Base-by-base conservation (phyloP, 441 rosid genomes). In the Erodium trifolium region DNA sequence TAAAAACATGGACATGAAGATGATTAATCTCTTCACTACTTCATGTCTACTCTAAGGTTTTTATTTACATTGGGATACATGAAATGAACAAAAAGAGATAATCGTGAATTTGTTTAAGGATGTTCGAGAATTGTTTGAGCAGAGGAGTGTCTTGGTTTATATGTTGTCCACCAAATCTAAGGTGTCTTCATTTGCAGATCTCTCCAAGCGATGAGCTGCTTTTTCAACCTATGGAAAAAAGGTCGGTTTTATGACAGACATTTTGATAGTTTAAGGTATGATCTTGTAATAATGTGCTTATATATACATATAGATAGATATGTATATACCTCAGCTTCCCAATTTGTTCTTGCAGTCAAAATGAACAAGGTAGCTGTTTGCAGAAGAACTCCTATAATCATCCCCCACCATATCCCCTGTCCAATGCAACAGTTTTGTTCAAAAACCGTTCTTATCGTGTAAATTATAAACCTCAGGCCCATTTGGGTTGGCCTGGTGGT, bases 321-420 rank as follows among this genome's bases (percentile, higher is more conserved):
- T 43, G 12, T 12, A 43, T 43, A 43, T 51, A 51, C 57, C 57
- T 51, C 57, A 51, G 57, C 57, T 51, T 67, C 67, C 98, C 98
- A 93, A 51, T 91, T 85, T 62, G 97, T 91, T 79, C 84, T 87
- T n/a, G 89, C 90, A n/a, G 98, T 93, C 23, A 93, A 78, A 72
- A 93, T 75, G 37, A 86, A 76, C 60, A 93, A 76, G 63, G 96
- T 82, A 18, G 63, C 16, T 31, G 98, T 89, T 70, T 93, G 98
- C 67, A 89, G 82, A 49, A 84, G 43, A 67, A 90, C 97, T 70
- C 98, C 98, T 18, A 78, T 71, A 34, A 93, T 81, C 92, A 93
- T 84, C 8, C 97, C 98, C 94, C 89, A 93, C 98, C 98, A 90
- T 60, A 93, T 90, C 27, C 98, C 98, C 96, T 93, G 86, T 12